A percentile compares a stretch with the other conserved stretches of the same genome.
Conservation (phyloP, 345 rosid species). For the Nephelium lappaceum region DNA sequence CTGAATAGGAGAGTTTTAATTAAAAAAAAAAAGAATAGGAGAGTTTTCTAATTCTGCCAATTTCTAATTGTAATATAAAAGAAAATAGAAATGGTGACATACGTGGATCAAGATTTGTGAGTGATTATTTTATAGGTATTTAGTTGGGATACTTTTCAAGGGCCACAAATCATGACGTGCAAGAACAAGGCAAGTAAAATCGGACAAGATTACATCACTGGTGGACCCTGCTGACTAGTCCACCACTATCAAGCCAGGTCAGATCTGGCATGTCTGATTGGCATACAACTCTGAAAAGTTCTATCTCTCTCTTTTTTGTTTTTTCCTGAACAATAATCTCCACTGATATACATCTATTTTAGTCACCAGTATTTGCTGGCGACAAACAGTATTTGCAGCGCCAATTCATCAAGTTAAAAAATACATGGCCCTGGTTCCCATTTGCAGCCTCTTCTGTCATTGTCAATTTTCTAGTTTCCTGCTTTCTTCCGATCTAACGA, state of each 20-base stretch:
- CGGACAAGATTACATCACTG: not conserved
- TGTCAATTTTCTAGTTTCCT: not conserved
- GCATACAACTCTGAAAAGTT: not conserved
- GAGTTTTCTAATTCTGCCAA: no score
- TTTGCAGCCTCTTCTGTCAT: not conserved
- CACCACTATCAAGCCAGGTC: conserved; percentile 2
- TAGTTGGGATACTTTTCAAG: not conserved
- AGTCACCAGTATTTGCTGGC: not conserved
- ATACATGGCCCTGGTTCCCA: not conserved
- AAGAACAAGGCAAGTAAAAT: not conserved
- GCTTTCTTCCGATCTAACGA: not conserved
- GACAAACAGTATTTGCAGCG: not conserved
- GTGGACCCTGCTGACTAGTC: not conserved
- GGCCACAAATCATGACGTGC: not conserved
- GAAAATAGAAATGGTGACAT: not conserved
- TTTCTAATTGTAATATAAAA: no score
- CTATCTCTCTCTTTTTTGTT: no score
- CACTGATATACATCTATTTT: not conserved
- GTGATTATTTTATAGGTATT: not conserved
- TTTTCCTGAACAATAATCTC: not conserved
- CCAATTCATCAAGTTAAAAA: not conserved
- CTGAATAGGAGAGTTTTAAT: no score
- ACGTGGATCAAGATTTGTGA: not conserved
- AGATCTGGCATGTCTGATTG: not conserved
- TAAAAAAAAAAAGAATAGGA: no score